Percentiles rank a stretch among this genome's conserved stretches.
phyloP scores from a whole-genome alignment of 1,284 basidiomycete species.

The Blastosporella zonata region DNA sequence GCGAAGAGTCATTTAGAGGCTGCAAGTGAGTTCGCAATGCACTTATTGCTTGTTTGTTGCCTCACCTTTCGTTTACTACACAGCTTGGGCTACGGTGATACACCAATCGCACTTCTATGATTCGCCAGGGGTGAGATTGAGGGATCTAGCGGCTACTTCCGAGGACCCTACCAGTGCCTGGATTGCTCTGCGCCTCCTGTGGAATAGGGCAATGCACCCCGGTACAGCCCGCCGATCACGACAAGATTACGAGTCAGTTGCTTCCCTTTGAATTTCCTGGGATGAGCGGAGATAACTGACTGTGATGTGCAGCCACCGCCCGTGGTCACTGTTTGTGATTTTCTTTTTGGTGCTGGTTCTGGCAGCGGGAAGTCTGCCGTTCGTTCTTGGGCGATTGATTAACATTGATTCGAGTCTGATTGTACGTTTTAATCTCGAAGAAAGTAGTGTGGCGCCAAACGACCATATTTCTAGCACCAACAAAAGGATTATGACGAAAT shows the following conservation, averaged over 20 bases:
- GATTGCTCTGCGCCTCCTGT: slow-evolving; percentile 30
- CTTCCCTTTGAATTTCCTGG: neutral
- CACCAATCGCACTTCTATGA: slow-evolving; percentile 33
- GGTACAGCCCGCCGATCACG: slow-evolving; percentile 28
- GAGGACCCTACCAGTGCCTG: slow-evolving; percentile 27
- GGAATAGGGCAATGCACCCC: slow-evolving; percentile 29
- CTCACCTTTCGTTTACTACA: slow-evolving; percentile 2
- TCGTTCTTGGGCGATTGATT: slow-evolving; percentile 34
- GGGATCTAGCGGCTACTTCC: slow-evolving; percentile 32
- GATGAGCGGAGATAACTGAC: neutral
- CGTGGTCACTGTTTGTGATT: slow-evolving; percentile 33
- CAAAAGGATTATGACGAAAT: slow-evolving; percentile 28
- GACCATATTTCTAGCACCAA: slow-evolving; percentile 28
- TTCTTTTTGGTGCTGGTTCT: slow-evolving; percentile 30
- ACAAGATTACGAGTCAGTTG: slow-evolving; percentile 34
- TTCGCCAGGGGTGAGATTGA: slow-evolving; percentile 31
- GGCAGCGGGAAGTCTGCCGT: slow-evolving; percentile 26
- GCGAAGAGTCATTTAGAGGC: slow-evolving; percentile 35
- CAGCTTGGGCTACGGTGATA: slow-evolving; percentile 43
- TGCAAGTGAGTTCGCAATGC: slow-evolving; percentile 29
- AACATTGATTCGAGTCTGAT: slow-evolving; percentile 29
- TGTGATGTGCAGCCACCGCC: slow-evolving; percentile 10
- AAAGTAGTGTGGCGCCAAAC: slow-evolving; percentile 1
- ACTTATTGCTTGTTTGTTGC: neutral
- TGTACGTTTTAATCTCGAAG: slow-evolving; percentile 20